Conservation (phyloP, 768 basidiomycete species). For the Postia placenta region DNA sequence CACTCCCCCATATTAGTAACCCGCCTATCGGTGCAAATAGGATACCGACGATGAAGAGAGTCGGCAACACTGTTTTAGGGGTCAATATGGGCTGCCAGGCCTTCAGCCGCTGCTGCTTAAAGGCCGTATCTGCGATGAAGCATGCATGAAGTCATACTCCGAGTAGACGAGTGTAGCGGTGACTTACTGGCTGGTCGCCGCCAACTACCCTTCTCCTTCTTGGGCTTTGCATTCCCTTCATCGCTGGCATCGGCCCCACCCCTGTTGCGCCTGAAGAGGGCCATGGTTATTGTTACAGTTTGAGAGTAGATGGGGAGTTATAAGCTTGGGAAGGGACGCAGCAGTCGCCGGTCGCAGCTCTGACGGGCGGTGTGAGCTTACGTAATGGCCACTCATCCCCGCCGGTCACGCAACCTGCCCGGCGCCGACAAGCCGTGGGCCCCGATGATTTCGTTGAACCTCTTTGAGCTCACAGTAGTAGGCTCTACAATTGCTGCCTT, state of each 20-base stretch:
- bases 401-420: no score
- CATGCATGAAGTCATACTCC: background rate
- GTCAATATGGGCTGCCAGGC: constrained; percentile 99
- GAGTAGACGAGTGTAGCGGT: background rate
- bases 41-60: constrained; percentile 90
- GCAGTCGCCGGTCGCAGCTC: background rate
- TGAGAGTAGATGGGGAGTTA: background rate
- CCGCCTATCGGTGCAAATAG: constrained; percentile 96
- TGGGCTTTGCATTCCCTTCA: constrained; percentile 35
- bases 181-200: constrained; percentile 75
- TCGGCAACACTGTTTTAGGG: constrained; percentile 95
- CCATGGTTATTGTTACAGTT: constrained; percentile 16
- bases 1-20: constrained; percentile 87
- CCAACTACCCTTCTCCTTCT: constrained; percentile 86
- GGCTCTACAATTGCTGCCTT: no score
- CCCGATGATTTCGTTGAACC: no score
- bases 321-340: background rate
- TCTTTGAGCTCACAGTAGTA: no score
- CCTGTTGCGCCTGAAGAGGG: constrained; percentile 28
- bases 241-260: constrained; percentile 15
- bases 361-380: background rate
- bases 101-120: constrained; percentile 98
- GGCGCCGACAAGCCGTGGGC: no score
- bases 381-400: no score
- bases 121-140: constrained; percentile 80